A percentile compares a stretch with the other conserved stretches of the same genome.
These are phyloP conservation scores for Hibiscus trionum DNA, from an alignment of 345 rosid species.

Conservation along the genomic window DNA sequence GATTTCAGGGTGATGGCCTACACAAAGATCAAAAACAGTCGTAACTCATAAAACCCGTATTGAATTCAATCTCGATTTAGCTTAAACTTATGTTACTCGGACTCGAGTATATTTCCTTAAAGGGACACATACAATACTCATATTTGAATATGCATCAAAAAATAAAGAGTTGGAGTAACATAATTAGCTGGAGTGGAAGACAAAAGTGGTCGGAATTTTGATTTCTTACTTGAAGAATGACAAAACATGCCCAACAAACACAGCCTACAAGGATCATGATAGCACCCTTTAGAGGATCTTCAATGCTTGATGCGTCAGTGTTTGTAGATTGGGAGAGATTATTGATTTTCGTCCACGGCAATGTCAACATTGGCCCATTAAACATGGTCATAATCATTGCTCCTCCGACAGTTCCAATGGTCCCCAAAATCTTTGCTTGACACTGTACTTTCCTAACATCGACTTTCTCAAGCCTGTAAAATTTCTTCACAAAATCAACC, in stretches of 20 bases:
- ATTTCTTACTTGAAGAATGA: constrained; percentile 52
- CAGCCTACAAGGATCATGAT: constrained; percentile 43
- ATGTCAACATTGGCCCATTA: constrained; percentile 49
- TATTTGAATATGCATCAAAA: neutral
- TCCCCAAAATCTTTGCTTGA: constrained; percentile 78
- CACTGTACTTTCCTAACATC: constrained; percentile 43
- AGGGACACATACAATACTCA: neutral
- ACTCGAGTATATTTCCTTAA: neutral
- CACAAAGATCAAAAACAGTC: neutral
- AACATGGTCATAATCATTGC: constrained; percentile 83
- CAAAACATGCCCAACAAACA: constrained; percentile 51
- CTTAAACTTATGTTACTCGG: neutral
- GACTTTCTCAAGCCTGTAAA: constrained; percentile 65
- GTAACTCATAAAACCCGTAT: neutral
- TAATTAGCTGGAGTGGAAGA: neutral
- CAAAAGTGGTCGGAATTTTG: neutral
- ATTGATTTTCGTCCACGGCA: constrained; percentile 60
- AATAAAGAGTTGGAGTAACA: neutral
- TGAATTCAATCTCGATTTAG: neutral
- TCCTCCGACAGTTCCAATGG: constrained; percentile 79
- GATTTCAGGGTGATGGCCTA: constrained; percentile 66
- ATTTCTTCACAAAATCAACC: neutral
- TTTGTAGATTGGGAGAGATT: constrained; percentile 18
- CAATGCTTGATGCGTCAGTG: constrained; percentile 5
- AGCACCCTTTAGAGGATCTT: constrained; percentile 57